Base-by-base conservation (phyloP, 176 grass and related monocot species). In the Cymbopogon citratus region DNA sequence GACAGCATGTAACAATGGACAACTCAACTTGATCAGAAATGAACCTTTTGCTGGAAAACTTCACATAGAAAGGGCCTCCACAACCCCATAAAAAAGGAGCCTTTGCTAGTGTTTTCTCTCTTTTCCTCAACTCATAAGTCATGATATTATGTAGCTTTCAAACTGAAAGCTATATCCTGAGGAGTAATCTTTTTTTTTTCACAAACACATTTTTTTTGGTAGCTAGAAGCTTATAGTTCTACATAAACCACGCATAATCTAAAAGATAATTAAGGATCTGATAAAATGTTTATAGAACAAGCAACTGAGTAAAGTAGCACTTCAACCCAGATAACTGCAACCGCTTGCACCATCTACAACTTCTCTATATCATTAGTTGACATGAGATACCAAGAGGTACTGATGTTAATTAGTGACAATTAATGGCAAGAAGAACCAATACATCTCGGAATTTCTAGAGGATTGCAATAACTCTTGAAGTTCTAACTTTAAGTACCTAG, bases 231-330 rank as follows among this genome's bases (percentile, higher is more conserved):
- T 46, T 71, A 8, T 14, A 28, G 29, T 36, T 63, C 8, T 9
- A 28, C 29, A 29, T 56, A 56, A 16, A 38, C 27, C 71, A 70
- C 21, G 12, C 4, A 19, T 51, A 85, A 27, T 15, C 63, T 9
- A 6, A 7, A 82, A 52, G 39, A 87, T n/a, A 75, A 36, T 59
- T 9, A 60, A 76, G 28, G 7, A 43, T 80, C 34, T 44, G 31
- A 80, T 69, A 28, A 25, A 81, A 75, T 40, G 15, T 79, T 34
- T 66, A 38, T n/a, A 40, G 7, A 68, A 68, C 14, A 59, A 80
- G 16, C 38, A 80, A 88, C 12, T 51, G 19, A 25, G 16, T 59
- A 21, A 59, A 11, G 54, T 60, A 60, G n/a, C 34, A 51, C 68
- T 60, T 80, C 43, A 52, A 54, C 19, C 51, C 8, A 7, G 12